phyloP scores from a whole-genome alignment of 1,284 basidiomycete genomes.

The Mixia osmundae region DNA sequence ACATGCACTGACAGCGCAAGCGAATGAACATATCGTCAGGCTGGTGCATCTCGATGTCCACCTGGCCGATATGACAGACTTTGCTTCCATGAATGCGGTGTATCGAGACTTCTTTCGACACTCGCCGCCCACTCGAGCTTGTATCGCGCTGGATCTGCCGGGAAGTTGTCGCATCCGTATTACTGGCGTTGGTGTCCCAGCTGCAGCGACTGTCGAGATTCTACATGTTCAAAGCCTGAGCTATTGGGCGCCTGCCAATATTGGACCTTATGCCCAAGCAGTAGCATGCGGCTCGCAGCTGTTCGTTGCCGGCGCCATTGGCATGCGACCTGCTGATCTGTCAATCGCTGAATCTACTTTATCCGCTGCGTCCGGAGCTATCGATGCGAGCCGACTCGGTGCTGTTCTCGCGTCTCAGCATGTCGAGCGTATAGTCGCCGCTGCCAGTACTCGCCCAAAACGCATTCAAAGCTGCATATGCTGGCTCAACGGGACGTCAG shows the following conservation, averaged over 20 bases:
- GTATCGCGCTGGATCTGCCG: conserved; percentile 54
- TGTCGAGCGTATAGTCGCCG: too few species aligned
- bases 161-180: conserved; percentile 35
- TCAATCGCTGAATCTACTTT: too few species aligned
- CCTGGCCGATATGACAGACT: conserved; percentile 54
- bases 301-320: conserved; percentile 87
- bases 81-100: conserved; percentile 46
- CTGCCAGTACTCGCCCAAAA: too few species aligned
- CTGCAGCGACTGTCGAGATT: conserved; percentile 24
- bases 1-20: conserved; percentile 25
- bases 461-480: neutral
- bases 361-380: too few species aligned
- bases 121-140: conserved; percentile 79
- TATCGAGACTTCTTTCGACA: conserved; percentile 65
- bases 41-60: conserved; percentile 61
- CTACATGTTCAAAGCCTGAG: conserved; percentile 85
- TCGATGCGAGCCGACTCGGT: too few species aligned
- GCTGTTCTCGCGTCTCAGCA: too few species aligned
- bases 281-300: too few species aligned
- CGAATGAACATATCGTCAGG: conserved; percentile 32
- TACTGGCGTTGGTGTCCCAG: conserved; percentile 42
- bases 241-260: conserved; percentile 98
- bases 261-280: conserved; percentile 92
- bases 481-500: too few species aligned
- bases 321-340: conserved; percentile 52